Evolutionary conservation across 176 grass and related monocot species (phyloP), one percentile per base, ranked within the genome.

Genomic region (Oropetium thomaeum): DNA sequence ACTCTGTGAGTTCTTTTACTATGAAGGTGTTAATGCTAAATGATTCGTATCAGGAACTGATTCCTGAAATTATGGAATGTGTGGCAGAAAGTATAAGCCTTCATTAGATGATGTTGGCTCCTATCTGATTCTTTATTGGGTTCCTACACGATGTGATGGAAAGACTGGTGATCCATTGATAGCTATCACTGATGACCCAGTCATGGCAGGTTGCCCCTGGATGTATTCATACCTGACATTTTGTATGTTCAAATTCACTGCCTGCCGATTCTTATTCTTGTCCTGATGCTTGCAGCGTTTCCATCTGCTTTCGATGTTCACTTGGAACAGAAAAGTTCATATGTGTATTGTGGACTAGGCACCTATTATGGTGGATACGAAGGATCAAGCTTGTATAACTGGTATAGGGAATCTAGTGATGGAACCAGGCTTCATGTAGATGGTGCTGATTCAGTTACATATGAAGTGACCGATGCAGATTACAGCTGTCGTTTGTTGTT

Each of bases 281-380:
- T 67, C 40, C 65, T 41, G 62, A 49, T 17, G 57, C 65, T 73
- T 87, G 60, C 91, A 99, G 96, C 79, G 75, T 72, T 83, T 77
- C 91, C 96, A 65, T 81, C 85, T 92, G 91, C 90, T 88, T 92
- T 62, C 20, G 82, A 85, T 79, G 91, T 99, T 85, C 77, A 81
- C 52, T 79, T 99, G 74, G 87, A 88, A 67, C 68, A 92, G 59
- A 69, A 74, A 81, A 85, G 64, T 80, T 71, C 70, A 75, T 82
- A 71, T 70, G 74, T 92, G 61, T 95, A 86, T 75, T 41, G 25
- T 34, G 96, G 96, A 87, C 53, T 75, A 69, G 91, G 96, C 64
- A 84, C 80, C 54, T 99, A 99, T 87, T 99, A 99, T 84, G 96
- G 96, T 90, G 96, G 96, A 79, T 82, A 95, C 58, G 91, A 99